These are phyloP conservation scores for Cardamine resedifolia DNA, from an alignment of 345 rosid species.

Conservation along the genomic window DNA sequence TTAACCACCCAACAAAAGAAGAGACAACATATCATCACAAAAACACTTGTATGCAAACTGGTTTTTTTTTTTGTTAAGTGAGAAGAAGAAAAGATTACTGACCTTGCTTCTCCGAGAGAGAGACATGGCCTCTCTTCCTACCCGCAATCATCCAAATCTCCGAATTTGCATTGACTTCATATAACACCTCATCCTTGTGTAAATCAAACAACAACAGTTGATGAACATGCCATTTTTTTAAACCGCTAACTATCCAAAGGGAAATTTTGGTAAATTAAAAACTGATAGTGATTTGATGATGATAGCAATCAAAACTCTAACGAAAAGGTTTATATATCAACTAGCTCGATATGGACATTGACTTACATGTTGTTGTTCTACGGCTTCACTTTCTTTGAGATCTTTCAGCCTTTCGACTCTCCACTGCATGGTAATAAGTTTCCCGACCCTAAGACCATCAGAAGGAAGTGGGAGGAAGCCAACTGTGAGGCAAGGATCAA, in stretches of 20 bases:
- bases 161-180: constrained; percentile 74
- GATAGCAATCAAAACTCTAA: not conserved
- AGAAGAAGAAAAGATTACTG: constrained; percentile 8
- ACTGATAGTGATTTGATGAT: not conserved
- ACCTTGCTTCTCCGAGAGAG: constrained; percentile 77
- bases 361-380: constrained; percentile 50
- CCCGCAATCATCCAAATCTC: constrained; percentile 98
- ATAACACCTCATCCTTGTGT: constrained; percentile 74
- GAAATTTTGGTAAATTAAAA: not conserved
- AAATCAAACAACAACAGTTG: constrained; percentile 5
- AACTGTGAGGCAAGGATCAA: constrained; percentile 89
- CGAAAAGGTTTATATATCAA: not conserved
- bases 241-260: not conserved
- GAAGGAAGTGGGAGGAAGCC: constrained; percentile 90
- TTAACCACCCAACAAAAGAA: constrained; percentile 6
- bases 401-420: constrained; percentile 85
- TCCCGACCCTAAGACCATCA: constrained; percentile 82
- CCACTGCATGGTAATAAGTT: constrained; percentile 84
- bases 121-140: constrained; percentile 83
- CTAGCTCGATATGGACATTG: constrained; percentile 5
- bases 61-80: not conserved
- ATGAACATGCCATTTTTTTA: not conserved
- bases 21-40: constrained; percentile 2
- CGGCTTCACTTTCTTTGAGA: constrained; percentile 44
- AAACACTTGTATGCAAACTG: not conserved